Conservation (phyloP, 202 grass and related monocot species). For the Dendrocalamus latiflorus region DNA sequence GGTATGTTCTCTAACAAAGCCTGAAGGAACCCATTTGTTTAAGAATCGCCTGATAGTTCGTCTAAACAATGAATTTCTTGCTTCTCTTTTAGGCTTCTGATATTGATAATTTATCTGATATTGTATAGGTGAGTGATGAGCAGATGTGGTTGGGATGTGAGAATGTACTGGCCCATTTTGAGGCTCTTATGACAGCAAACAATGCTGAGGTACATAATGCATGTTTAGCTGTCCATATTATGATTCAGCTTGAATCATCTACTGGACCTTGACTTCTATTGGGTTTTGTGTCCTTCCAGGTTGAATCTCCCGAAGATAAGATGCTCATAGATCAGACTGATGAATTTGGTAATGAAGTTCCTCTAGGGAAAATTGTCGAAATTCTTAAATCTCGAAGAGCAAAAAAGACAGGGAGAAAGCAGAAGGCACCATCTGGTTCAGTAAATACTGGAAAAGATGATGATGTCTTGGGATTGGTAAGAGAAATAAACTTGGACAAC, state of each 20-base stretch:
- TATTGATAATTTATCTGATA: slow-evolving; percentile 34
- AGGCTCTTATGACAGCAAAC: slow-evolving; percentile 61
- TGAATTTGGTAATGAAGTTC: slow-evolving; percentile 79
- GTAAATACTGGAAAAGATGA: slow-evolving; percentile 57
- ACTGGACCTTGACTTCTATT: slow-evolving; percentile 9
- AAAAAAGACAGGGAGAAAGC: slow-evolving; percentile 62
- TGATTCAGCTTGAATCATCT: slow-evolving; percentile 5
- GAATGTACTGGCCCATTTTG: slow-evolving; percentile 72
- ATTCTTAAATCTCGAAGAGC: slow-evolving; percentile 84
- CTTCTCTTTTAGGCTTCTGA: neutral
- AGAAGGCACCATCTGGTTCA: slow-evolving; percentile 46
- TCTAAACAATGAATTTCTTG: neutral
- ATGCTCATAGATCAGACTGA: slow-evolving; percentile 72
- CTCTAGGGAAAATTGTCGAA: slow-evolving; percentile 87
- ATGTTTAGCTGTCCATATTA: neutral
- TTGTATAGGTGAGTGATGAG: slow-evolving; percentile 52
- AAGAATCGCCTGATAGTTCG: slow-evolving; percentile 7
- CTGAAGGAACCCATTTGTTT: slow-evolving; percentile 9
- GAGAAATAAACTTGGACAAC: slow-evolving; percentile 91
- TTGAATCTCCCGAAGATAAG: slow-evolving; percentile 52
- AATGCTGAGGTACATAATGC: slow-evolving; percentile 48
- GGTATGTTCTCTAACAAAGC: slow-evolving; percentile 56
- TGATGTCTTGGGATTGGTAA: slow-evolving; percentile 84
- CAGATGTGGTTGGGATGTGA: no score
- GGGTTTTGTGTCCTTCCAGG: slow-evolving; percentile 40